phyloP scores from a whole-genome alignment of 257 asterid species.

The Primulina huaijiensis region DNA sequence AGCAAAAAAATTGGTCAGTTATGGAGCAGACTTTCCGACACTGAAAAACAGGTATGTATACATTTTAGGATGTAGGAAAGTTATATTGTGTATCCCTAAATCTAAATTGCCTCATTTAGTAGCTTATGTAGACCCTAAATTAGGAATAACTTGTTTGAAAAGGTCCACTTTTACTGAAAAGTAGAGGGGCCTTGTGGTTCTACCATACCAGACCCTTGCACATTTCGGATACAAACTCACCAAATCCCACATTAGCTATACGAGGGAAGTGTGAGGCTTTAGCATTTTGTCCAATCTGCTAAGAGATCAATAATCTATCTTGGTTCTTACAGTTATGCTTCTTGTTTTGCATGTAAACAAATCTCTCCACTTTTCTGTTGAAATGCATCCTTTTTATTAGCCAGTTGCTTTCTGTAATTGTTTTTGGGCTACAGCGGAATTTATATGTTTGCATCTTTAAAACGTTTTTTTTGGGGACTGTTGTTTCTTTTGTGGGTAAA shows the following conservation, averaged over 20 bases:
- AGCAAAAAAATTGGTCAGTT: slow-evolving; percentile 71
- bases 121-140: not conserved
- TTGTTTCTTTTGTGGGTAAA: not conserved
- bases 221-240: not conserved
- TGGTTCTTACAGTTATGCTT: not conserved
- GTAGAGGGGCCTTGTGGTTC: not conserved
- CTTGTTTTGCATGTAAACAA: too few relatives aligned
- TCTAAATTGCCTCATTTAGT: not conserved
- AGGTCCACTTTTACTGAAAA: not conserved
- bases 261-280: not conserved
- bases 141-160: not conserved
- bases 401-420: not conserved
- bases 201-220: not conserved
- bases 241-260: not conserved
- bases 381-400: not conserved
- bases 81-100: not conserved
- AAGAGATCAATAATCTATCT: not conserved
- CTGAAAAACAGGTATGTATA: slow-evolving; percentile 70
- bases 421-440: not conserved
- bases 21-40: slow-evolving; percentile 75
- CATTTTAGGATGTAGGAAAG: not conserved
- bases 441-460: not conserved
- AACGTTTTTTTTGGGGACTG: not conserved
- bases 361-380: too few relatives aligned
- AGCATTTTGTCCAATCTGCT: not conserved